Conservation (phyloP, 78 protist species). For the Chrysochromulina parva region DNA sequence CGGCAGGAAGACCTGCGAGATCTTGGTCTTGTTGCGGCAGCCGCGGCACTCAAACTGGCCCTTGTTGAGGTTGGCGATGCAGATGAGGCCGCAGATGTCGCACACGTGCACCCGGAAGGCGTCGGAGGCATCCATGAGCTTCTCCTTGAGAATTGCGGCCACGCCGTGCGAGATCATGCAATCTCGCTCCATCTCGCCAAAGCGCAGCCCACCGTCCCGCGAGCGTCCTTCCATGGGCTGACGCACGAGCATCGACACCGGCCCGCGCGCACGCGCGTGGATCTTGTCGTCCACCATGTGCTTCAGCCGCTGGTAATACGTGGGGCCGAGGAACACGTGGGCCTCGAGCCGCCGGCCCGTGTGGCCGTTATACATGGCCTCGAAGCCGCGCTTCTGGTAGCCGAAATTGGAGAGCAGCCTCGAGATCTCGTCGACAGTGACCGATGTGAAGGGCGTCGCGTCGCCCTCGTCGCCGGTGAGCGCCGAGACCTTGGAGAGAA, state of each 20-base stretch:
- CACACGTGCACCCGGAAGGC: slow-evolving; percentile 91
- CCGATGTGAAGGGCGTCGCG: slow-evolving; percentile 97
- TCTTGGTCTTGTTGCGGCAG: slow-evolving; percentile 83
- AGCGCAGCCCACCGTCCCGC: slow-evolving; percentile 99
- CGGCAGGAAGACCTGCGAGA: slow-evolving; percentile 91
- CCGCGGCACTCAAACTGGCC: slow-evolving; percentile 75
- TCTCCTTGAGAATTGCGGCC: slow-evolving; percentile 93
- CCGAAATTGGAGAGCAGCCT: slow-evolving; percentile 77
- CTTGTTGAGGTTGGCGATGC: slow-evolving; percentile 75
- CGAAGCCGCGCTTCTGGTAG: slow-evolving; percentile 91
- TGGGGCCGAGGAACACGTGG: slow-evolving; percentile 92
- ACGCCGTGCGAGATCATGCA: slow-evolving; percentile 97
- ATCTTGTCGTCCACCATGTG: slow-evolving; percentile 99
- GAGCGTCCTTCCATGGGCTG: slow-evolving; percentile 99
- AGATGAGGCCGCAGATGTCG: slow-evolving; percentile 96
- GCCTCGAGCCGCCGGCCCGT: slow-evolving; percentile 84
- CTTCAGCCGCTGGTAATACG: slow-evolving; percentile 98
- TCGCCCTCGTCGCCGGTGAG: slow-evolving; percentile 78
- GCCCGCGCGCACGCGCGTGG: slow-evolving; percentile 98
- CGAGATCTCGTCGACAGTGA: slow-evolving; percentile 82
- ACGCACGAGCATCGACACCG: slow-evolving; percentile 89
- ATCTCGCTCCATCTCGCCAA: slow-evolving; percentile 99
- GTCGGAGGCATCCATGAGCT: slow-evolving; percentile 91
- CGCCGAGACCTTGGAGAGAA: slow-evolving; percentile 84
- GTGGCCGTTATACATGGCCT: slow-evolving; percentile 96